These are phyloP conservation scores for Nicotiana obtusifolia DNA, from an alignment of 257 asterid species.

Conservation along the genomic window DNA sequence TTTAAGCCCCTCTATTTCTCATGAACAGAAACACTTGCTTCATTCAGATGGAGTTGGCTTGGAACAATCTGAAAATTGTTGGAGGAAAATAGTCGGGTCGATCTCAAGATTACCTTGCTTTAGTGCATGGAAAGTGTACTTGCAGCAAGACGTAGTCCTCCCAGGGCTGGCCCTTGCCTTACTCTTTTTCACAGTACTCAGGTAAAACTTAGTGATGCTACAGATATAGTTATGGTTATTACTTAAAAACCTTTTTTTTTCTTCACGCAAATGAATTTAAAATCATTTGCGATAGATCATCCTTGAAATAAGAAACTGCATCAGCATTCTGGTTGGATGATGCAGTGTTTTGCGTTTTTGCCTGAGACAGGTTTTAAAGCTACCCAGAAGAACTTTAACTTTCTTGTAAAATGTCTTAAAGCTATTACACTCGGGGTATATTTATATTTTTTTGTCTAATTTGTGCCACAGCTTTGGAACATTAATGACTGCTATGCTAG, in stretches of 20 bases:
- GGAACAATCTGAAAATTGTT: conserved; percentile 19
- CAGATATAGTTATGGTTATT: not conserved
- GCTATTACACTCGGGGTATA: not conserved
- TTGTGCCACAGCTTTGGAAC: conserved; percentile 66
- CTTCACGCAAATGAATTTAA: not conserved
- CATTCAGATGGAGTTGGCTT: conserved; percentile 10
- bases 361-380: not conserved
- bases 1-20: conserved; percentile 19
- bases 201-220: conserved; percentile 29
- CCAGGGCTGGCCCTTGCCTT: conserved; percentile 82
- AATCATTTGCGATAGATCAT: not conserved
- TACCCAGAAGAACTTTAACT: no score
- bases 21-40: conserved; percentile 20
- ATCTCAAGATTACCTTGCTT: conserved; percentile 41
- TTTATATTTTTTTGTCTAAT: not conserved
- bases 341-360: not conserved
- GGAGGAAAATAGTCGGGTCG: conserved; percentile 19
- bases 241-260: not conserved
- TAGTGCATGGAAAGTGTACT: conserved; percentile 69
- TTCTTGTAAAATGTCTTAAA: not conserved
- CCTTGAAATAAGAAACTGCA: not conserved
- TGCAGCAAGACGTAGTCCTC: conserved; percentile 61
- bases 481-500: conserved; percentile 81
- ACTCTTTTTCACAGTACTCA: conserved; percentile 70
- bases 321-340: not conserved